These are phyloP conservation scores for Hanseniaspora mollemarum DNA, from an alignment of 805 yeast species.

Conservation along the genomic window DNA sequence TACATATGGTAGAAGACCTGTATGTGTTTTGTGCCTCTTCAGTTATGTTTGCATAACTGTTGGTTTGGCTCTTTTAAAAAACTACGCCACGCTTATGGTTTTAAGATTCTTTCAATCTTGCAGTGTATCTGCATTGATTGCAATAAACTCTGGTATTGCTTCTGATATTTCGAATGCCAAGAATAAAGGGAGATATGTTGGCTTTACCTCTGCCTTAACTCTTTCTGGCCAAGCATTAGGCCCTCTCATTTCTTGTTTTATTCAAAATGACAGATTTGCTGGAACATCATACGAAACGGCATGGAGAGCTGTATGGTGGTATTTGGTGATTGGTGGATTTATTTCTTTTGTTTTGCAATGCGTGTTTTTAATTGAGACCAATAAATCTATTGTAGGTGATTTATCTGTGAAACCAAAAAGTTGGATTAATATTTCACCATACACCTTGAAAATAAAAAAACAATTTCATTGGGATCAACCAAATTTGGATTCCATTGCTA, in stretches of 20 bases:
- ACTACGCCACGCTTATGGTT: slow-evolving; percentile 49
- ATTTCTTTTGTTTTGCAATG: slow-evolving; percentile 30
- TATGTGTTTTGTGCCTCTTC: slow-evolving; percentile 42
- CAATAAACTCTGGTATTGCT: slow-evolving; percentile 57
- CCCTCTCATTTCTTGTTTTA: slow-evolving; percentile 56
- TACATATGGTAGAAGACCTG: slow-evolving; percentile 58
- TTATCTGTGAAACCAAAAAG: slow-evolving; percentile 47
- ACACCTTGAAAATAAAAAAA: slow-evolving; percentile 34
- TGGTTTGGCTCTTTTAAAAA: slow-evolving; percentile 49
- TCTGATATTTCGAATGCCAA: slow-evolving; percentile 60
- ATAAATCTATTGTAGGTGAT: slow-evolving; percentile 60
- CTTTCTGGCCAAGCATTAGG: slow-evolving; percentile 69
- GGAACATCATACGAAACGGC: slow-evolving; percentile 36
- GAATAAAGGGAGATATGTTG: slow-evolving; percentile 62
- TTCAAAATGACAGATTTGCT: slow-evolving; percentile 39
- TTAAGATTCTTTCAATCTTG: slow-evolving; percentile 65
- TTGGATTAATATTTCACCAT: slow-evolving; percentile 36
- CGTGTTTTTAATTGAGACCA: slow-evolving; percentile 62
- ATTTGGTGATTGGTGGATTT: slow-evolving; percentile 56
- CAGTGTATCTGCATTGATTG: slow-evolving; percentile 64
- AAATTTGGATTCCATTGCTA: slow-evolving; percentile 26
- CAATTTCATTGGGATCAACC: slow-evolving; percentile 28
- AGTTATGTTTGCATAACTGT: slow-evolving; percentile 51
- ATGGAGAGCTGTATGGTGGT: slow-evolving; percentile 74
- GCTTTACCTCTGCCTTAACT: slow-evolving; percentile 53